Evolutionary conservation across 176 grass and related monocot species (phyloP).

Genomic region (Eremochloa ophiuroides): DNA sequence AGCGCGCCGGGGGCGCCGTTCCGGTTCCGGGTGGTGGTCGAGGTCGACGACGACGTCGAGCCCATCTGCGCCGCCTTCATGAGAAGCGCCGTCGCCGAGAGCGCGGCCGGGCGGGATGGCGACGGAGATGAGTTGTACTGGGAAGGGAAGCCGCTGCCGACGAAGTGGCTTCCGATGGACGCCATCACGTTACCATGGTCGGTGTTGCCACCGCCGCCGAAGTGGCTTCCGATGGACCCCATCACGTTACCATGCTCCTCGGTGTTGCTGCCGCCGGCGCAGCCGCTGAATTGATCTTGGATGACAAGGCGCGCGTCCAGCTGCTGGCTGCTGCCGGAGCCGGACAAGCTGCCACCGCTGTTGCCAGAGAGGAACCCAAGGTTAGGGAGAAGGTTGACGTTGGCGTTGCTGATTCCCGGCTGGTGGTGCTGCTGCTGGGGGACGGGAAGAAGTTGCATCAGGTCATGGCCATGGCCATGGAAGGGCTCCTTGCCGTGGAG

Average conservation of each 20-base stretch:
- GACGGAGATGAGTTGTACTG: conserved; percentile 26
- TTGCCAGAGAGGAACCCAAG: conserved; percentile 54
- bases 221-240: conserved; percentile 21
- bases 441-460: conserved; percentile 83
- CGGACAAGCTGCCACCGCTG: neutral
- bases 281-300: conserved; percentile 39
- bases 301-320: conserved; percentile 41
- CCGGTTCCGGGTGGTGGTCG: neutral
- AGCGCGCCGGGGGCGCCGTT: conserved; percentile 28
- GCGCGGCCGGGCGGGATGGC: neutral
- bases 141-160: conserved; percentile 1
- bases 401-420: neutral
- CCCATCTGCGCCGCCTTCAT: conserved; percentile 92
- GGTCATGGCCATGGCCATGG: conserved; percentile 53
- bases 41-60: conserved; percentile 60
- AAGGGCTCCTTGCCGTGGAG: conserved; percentile 70
- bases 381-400: conserved; percentile 41
- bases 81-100: conserved; percentile 81
- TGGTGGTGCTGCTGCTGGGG: conserved; percentile 50
- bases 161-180: conserved; percentile 23
- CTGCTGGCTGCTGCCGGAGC: conserved; percentile 32
- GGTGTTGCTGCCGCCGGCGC: neutral
- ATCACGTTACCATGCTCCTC: conserved; percentile 5
- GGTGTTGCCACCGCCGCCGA: neutral
- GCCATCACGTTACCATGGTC: conserved; percentile 2